A percentile compares a stretch with the other conserved stretches of the same genome.
These are phyloP conservation scores for Cucurbita ficifolia DNA, from an alignment of 306 rosid genomes.

Conservation along the genomic window DNA sequence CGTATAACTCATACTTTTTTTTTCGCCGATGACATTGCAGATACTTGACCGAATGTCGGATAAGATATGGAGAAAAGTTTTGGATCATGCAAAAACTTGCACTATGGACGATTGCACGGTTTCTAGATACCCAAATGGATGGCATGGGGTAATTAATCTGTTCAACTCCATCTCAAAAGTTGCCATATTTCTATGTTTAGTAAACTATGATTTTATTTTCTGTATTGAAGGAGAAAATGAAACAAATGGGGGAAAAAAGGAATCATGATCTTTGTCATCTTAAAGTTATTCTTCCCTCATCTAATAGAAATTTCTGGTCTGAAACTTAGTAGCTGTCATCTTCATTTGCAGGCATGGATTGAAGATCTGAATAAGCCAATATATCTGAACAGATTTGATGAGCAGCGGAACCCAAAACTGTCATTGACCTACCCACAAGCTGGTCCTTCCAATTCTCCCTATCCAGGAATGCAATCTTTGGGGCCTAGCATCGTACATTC, in stretches of 20 bases:
- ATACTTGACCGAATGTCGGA: constrained; percentile 19
- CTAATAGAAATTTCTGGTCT: not conserved
- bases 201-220: not conserved
- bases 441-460: constrained; percentile 5
- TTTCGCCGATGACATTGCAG: constrained; percentile 22
- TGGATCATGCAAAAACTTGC: constrained; percentile 35
- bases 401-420: not conserved
- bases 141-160: not conserved
- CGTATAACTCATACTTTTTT: not conserved
- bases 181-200: not conserved
- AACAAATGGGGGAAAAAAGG: not conserved
- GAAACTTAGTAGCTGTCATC: not conserved
- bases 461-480: constrained; percentile 9
- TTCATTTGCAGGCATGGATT: not conserved
- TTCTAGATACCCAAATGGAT: not conserved
- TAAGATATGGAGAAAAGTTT: constrained; percentile 25
- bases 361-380: not conserved
- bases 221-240: not conserved
- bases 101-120: constrained; percentile 18
- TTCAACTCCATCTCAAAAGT: not conserved
- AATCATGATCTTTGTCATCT: not conserved
- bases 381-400: not conserved
- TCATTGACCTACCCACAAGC: constrained; percentile 3
- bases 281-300: not conserved
- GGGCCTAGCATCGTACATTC: constrained; percentile 1